These are phyloP conservation scores for Berberis vulgaris DNA, from an alignment of 164 flowering plant genomes.

Conservation along the genomic window DNA sequence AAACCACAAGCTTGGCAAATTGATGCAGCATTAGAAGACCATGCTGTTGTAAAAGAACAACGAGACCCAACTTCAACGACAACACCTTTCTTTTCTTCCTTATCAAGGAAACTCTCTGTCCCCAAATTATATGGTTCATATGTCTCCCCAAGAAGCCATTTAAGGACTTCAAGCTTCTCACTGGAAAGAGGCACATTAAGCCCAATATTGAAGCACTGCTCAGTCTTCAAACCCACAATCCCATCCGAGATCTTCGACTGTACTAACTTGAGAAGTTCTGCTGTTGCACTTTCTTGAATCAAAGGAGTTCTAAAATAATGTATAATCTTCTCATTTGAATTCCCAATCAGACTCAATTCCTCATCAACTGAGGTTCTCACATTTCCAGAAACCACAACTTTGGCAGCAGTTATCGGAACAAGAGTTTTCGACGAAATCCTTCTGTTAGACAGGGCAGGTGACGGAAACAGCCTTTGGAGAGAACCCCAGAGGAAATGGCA, in stretches of 20 bases:
- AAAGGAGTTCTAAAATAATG: slow-evolving; percentile 74
- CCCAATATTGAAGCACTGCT: slow-evolving; percentile 84
- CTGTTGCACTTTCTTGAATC: slow-evolving; percentile 53
- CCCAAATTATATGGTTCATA: slow-evolving; percentile 79
- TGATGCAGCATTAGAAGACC: slow-evolving; percentile 96
- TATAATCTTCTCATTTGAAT: slow-evolving; percentile 30
- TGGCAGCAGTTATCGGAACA: slow-evolving; percentile 18
- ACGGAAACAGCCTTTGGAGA: background rate
- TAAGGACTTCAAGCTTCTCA: slow-evolving; percentile 53
- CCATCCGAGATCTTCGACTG: slow-evolving; percentile 56
- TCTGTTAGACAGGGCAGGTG: slow-evolving; percentile 10
- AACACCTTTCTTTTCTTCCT: slow-evolving; percentile 32
- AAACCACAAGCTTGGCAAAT: slow-evolving; percentile 76
- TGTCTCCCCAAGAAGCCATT: slow-evolving; percentile 72
- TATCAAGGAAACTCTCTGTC: slow-evolving; percentile 53
- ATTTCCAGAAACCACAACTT: slow-evolving; percentile 40
- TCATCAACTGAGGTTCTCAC: slow-evolving; percentile 22
- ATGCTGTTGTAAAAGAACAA: slow-evolving; percentile 83
- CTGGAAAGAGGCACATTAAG: slow-evolving; percentile 35
- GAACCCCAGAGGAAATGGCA: background rate
- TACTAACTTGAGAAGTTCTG: slow-evolving; percentile 56
- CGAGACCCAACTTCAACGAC: slow-evolving; percentile 90
- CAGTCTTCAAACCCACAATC: slow-evolving; percentile 69
- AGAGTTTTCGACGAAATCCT: slow-evolving; percentile 17
- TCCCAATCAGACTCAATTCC: slow-evolving; percentile 12